Percentiles rank a stretch among this genome's conserved stretches.
Conservation (phyloP, 2,329 filamentous ascomycete genomes). For the Orbilia blumenaviensis region DNA sequence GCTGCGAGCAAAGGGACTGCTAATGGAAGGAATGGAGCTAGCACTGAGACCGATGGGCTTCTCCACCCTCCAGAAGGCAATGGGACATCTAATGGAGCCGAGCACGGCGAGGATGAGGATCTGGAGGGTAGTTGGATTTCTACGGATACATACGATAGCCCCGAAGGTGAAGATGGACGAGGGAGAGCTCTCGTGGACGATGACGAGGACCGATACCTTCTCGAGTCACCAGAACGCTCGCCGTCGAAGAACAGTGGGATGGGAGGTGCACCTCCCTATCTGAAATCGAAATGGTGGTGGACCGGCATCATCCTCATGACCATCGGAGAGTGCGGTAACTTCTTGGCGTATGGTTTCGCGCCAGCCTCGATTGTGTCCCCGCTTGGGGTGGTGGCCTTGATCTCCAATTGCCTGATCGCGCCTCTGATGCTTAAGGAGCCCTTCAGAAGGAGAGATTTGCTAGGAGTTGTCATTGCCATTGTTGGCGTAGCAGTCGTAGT, state of each 20-base stretch:
- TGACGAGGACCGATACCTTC: slow-evolving; percentile 47
- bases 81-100: neutral
- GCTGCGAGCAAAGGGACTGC: slow-evolving; percentile 32
- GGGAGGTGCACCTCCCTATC: slow-evolving; percentile 72
- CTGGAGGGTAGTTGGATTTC: slow-evolving; percentile 50
- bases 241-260: slow-evolving; percentile 59
- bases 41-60: slow-evolving; percentile 7
- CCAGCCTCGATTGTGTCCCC: slow-evolving; percentile 97
- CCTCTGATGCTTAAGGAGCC: slow-evolving; percentile 91
- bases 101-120: slow-evolving; percentile 37
- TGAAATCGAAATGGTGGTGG: slow-evolving; percentile 97
- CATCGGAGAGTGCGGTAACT: slow-evolving; percentile 92
- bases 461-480: slow-evolving; percentile 87
- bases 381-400: slow-evolving; percentile 91
- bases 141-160: slow-evolving; percentile 59
- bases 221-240: slow-evolving; percentile 48
- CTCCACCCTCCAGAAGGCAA: slow-evolving; percentile 49
- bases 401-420: slow-evolving; percentile 96
- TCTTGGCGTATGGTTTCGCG: slow-evolving; percentile 95
- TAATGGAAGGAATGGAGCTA: slow-evolving; percentile 54
- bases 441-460: slow-evolving; percentile 83
- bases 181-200: slow-evolving; percentile 11
- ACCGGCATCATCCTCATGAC: slow-evolving; percentile 90
- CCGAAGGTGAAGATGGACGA: slow-evolving; percentile 58
- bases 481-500: slow-evolving; percentile 91